Conservation (phyloP, 495 filamentous ascomycete genomes). For the Penicillium cataractarum region DNA sequence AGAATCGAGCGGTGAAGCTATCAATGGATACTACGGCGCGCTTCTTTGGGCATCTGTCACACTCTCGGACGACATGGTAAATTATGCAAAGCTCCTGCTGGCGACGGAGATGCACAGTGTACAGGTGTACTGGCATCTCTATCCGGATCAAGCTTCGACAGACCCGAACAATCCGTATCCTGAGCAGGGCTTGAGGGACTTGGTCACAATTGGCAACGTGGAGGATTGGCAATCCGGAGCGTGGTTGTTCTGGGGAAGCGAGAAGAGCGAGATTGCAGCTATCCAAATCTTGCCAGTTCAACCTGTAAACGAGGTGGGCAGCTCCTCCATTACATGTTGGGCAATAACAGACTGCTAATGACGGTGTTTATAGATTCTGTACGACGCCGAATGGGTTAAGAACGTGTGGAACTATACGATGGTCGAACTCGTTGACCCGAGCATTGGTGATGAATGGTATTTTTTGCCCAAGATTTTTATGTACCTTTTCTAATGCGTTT, state of each 20-base stretch:
- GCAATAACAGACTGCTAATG: background rate
- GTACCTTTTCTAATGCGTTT: background rate
- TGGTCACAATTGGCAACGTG: background rate
- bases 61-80: background rate
- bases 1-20: background rate
- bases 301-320: background rate
- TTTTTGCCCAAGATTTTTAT: background rate
- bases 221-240: conserved; percentile 1
- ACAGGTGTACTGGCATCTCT: background rate
- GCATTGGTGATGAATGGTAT: conserved; percentile 1
- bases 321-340: background rate
- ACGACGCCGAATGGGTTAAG: background rate
- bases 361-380: background rate
- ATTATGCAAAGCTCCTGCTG: background rate
- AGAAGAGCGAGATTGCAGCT: background rate
- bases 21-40: background rate
- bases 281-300: conserved; percentile 2
- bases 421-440: background rate
- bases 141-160: background rate
- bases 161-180: background rate
- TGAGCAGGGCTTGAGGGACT: background rate
- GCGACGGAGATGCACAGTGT: background rate
- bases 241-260: background rate
- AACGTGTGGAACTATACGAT: background rate
- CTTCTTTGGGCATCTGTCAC: background rate